phyloP scores from a whole-genome alignment of 2,329 filamentous ascomycete species.

The Alternaria ventricosa region DNA sequence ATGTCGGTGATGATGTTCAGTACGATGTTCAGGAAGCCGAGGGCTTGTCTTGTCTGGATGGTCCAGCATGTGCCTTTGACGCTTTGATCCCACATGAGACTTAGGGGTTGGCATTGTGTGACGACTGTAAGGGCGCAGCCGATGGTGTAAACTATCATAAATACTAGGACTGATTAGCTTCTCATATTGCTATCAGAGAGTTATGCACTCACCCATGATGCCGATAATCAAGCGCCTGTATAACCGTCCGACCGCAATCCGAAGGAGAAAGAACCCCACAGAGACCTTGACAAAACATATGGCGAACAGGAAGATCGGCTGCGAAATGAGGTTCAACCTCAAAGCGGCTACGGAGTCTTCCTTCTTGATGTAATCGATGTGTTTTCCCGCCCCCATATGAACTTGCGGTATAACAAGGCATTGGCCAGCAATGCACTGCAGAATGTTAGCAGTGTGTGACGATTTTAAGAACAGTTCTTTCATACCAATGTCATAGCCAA shows the following conservation, averaged over 20 bases:
- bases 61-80: constrained; percentile 54
- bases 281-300: constrained; percentile 58
- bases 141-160: constrained; percentile 53
- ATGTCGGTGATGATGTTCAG: constrained; percentile 53
- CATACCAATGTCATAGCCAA: constrained; percentile 48
- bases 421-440: constrained; percentile 49
- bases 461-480: not conserved
- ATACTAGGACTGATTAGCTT: constrained; percentile 37
- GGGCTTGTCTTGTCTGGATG: constrained; percentile 39
- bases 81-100: constrained; percentile 53
- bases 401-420: constrained; percentile 52
- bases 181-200: not conserved
- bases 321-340: constrained; percentile 58
- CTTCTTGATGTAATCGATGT: constrained; percentile 52
- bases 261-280: constrained; percentile 57
- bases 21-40: constrained; percentile 56
- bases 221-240: constrained; percentile 53
- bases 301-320: constrained; percentile 56
- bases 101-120: constrained; percentile 57
- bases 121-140: constrained; percentile 57
- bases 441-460: constrained; percentile 4
- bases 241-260: constrained; percentile 50
- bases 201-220: constrained; percentile 50
- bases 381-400: constrained; percentile 54
- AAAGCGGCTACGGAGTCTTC: constrained; percentile 46